Percentiles rank a stretch among this genome's conserved stretches.
Conservation (phyloP, 2,329 filamentous ascomycete genomes). For the Colletotrichum magnum region DNA sequence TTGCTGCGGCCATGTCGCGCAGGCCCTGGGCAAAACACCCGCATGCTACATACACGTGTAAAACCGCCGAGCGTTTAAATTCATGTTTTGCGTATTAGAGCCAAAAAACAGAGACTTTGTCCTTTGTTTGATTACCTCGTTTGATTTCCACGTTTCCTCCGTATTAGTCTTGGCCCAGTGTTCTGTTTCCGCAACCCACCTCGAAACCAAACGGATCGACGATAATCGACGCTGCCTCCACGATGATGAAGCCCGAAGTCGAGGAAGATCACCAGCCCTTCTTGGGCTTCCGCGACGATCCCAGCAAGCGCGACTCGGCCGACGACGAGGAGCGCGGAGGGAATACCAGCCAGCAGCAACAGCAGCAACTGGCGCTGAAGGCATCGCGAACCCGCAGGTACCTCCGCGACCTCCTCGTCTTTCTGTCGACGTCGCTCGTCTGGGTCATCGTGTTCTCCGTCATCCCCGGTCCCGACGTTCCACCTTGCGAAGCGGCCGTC, state of each 20-base stretch:
- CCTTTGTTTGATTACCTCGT: neutral
- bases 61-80: neutral
- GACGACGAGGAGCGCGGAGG: neutral
- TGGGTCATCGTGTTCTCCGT: conserved; percentile 41
- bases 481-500: neutral
- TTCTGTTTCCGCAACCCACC: neutral
- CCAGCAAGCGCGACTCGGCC: neutral
- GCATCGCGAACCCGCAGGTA: conserved; percentile 1
- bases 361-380: neutral
- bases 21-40: conserved; percentile 4
- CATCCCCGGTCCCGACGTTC: neutral
- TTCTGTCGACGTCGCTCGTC: conserved; percentile 41
- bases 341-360: neutral
- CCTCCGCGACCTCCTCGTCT: conserved; percentile 19
- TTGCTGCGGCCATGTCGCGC: conserved; percentile 17
- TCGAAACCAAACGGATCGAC: conserved; percentile 13
- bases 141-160: neutral
- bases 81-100: neutral
- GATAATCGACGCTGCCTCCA: neutral
- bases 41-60: conserved; percentile 4
- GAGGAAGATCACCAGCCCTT: conserved; percentile 32
- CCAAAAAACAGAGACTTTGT: neutral
- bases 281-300: conserved; percentile 28
- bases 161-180: neutral
- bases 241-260: conserved; percentile 22